Conservation (phyloP, 2,329 filamentous ascomycete genomes). For the Neurospora crassa region DNA sequence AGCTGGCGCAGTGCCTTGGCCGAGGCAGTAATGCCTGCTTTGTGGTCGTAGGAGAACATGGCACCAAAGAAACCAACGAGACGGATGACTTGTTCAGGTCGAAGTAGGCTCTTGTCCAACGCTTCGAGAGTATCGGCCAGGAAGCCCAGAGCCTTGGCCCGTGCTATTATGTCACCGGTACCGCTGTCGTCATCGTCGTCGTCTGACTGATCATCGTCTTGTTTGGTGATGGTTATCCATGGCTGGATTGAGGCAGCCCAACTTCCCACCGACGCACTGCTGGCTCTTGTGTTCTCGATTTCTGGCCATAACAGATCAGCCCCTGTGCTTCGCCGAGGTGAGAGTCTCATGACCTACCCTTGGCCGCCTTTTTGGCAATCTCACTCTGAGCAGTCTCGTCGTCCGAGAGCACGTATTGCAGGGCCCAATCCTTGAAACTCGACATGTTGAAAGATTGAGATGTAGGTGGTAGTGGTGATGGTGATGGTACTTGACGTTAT, state of each 20-base stretch:
- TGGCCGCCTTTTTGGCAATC: constrained; percentile 37
- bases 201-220: constrained; percentile 25
- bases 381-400: constrained; percentile 30
- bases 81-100: constrained; percentile 28
- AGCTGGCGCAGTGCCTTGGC: constrained; percentile 42
- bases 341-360: constrained; percentile 20
- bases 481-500: neutral
- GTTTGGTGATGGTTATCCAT: constrained; percentile 34
- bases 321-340: neutral
- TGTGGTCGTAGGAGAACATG: constrained; percentile 50
- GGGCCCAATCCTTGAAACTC: constrained; percentile 41
- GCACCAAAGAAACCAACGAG: constrained; percentile 44
- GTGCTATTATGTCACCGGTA: constrained; percentile 41
- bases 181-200: constrained; percentile 30
- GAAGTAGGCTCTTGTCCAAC: constrained; percentile 36
- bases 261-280: constrained; percentile 37
- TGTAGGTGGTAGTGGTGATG: constrained; percentile 6
- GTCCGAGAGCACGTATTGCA: constrained; percentile 45
- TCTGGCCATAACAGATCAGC: constrained; percentile 21
- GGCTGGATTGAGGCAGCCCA: constrained; percentile 47
- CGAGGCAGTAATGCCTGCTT: constrained; percentile 47
- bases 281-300: constrained; percentile 34
- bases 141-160: constrained; percentile 49
- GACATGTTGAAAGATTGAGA: constrained; percentile 29
- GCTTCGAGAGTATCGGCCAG: constrained; percentile 42